Conservation (phyloP, 192 early-diverging fungal species). For the Coemansia sp. region DNA sequence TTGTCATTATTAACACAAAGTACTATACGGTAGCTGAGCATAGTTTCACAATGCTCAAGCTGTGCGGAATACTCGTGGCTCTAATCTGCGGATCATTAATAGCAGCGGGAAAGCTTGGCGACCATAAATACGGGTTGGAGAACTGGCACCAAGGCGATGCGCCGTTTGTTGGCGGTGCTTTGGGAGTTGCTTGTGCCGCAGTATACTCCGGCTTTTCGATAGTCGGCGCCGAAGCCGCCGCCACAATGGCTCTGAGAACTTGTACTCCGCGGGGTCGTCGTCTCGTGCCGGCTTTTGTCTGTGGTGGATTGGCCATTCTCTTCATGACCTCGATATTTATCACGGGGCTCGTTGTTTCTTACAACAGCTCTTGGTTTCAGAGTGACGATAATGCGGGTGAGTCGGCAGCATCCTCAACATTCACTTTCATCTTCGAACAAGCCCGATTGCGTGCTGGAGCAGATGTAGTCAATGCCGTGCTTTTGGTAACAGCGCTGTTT, state of each 20-base stretch:
- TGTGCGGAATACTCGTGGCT: constrained; percentile 18
- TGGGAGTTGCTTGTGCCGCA: constrained; percentile 21
- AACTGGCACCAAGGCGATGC: constrained; percentile 21
- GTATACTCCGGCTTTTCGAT: constrained; percentile 25
- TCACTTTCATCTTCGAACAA: constrained; percentile 26
- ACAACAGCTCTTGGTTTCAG: constrained; percentile 9
- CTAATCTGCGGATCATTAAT: constrained; percentile 22
- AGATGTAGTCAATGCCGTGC: constrained; percentile 21
- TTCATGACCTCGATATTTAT: constrained; percentile 26
- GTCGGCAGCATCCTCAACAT: constrained; percentile 9
- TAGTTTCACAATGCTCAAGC: constrained; percentile 13
- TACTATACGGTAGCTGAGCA: constrained; percentile 21
- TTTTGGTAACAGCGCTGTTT: constrained; percentile 18
- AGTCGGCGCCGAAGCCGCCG: constrained; percentile 18
- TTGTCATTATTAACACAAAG: constrained; percentile 23
- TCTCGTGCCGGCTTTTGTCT: constrained; percentile 12
- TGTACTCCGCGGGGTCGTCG: constrained; percentile 11
- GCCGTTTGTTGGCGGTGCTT: constrained; percentile 18
- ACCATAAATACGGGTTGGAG: constrained; percentile 26
- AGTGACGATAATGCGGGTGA: constrained; percentile 1
- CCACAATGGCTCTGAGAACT: constrained; percentile 18
- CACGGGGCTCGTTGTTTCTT: constrained; percentile 21
- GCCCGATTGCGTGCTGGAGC: constrained; percentile 19
- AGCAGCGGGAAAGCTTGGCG: constrained; percentile 27
- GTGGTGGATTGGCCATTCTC: constrained; percentile 9